phyloP scores from a whole-genome alignment of 257 asterid species.

The Marsdenia floribunda region DNA sequence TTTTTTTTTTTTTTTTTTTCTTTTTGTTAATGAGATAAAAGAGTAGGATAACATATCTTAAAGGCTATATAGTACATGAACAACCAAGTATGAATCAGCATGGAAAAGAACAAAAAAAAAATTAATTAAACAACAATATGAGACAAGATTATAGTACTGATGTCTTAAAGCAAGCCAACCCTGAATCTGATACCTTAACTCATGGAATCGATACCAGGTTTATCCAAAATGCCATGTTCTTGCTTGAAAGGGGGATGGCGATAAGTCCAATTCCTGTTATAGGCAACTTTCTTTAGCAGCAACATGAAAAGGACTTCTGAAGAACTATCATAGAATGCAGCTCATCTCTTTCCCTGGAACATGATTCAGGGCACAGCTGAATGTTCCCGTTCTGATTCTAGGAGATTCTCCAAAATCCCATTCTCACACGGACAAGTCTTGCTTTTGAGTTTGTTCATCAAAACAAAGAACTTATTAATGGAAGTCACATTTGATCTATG shows the following conservation, averaged over 20 bases:
- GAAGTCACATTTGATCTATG: constrained; percentile 38
- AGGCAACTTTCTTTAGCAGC: background rate
- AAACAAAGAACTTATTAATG: constrained; percentile 41
- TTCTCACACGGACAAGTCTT: constrained; percentile 25
- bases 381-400: background rate
- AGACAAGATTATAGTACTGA: background rate
- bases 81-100: background rate
- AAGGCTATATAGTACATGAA: background rate
- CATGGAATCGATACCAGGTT: background rate
- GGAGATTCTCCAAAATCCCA: background rate
- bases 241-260: background rate
- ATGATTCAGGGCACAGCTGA: background rate
- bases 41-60: background rate
- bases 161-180: background rate
- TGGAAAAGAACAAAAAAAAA: background rate
- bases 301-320: background rate
- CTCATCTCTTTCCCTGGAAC: background rate
- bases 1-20: no score
- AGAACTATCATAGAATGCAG: background rate
- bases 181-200: background rate
- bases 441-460: constrained; percentile 46
- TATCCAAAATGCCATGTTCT: background rate
- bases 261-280: background rate
- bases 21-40: background rate
- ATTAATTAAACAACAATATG: background rate